Conservation (phyloP, 202 grass and related monocot genomes). For the Saccharum hybrid region DNA sequence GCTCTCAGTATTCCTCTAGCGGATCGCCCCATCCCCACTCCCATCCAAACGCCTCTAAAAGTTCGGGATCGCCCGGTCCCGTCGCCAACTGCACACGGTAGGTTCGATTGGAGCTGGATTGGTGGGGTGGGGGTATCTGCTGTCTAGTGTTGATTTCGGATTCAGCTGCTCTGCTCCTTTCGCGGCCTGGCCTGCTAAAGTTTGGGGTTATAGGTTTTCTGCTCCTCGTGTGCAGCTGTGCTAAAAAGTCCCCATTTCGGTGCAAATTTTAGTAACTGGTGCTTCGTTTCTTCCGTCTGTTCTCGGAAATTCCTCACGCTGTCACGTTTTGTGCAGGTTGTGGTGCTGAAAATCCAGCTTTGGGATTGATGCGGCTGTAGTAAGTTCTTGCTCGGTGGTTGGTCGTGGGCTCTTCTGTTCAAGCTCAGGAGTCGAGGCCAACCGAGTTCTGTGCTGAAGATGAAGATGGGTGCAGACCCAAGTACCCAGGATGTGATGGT, state of each 20-base stretch:
- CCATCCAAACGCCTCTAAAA: background rate
- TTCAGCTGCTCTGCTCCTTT: slow-evolving; percentile 16
- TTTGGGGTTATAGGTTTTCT: background rate
- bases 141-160: background rate
- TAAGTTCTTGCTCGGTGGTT: slow-evolving; percentile 24
- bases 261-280: background rate
- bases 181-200: slow-evolving; percentile 1
- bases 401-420: slow-evolving; percentile 13
- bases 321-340: slow-evolving; percentile 18
- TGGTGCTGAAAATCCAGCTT: background rate
- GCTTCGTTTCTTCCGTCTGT: slow-evolving; percentile 17
- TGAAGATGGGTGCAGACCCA: slow-evolving; percentile 50
- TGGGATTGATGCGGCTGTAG: slow-evolving; percentile 1
- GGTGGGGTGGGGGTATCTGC: background rate
- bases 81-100: background rate
- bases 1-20: background rate
- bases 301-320: background rate
- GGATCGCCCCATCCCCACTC: no score
- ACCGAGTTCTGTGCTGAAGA: slow-evolving; percentile 28
- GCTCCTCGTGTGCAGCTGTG: background rate
- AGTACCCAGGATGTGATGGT: slow-evolving; percentile 39
- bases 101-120: slow-evolving; percentile 18
- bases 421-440: slow-evolving; percentile 46
- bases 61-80: background rate
- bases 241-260: background rate